Evolutionary conservation across 192 early-diverging fungal genomes (phyloP), one percentile per base, ranked within the genome.

Genomic region (Paraglomus brasilianum): DNA sequence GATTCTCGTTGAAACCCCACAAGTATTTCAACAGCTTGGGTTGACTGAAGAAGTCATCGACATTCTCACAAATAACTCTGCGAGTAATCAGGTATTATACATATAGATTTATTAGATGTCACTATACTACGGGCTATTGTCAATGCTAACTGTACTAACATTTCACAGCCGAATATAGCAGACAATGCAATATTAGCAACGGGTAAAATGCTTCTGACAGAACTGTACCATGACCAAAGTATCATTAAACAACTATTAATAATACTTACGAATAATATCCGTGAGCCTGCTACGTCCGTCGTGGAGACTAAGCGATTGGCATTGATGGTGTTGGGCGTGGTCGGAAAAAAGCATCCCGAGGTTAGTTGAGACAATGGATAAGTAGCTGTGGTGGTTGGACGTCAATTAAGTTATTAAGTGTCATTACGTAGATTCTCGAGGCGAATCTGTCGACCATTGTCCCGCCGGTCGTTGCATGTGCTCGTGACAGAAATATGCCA

Each of bases 401-500:
- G 10, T n/a, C 8, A 15, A 55, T 68, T 30, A 56, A 55, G 24
- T 5, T 44, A n/a, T 43, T 66, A 41, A 40, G 8, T 17, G 22
- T 44, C 30, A n/a, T 21, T 10, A 56, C 10, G 21, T 77, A 72
- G 79, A 43, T 77, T 48, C 43, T 89, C 39, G 62, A 81, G 58
- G 82, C 88, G 1, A 63, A 82, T 43, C 75, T 92, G 50, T 59
- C 59, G 5, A 47, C 73, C 1, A 53, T 93, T 8, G 84, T 95
- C 9, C 80, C 87, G 0, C 80, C 84, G 0, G 80, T 88, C 5
- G 90, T 96, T 85, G 63, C 72, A 4, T 83, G 80, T 72, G 92
- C 91, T 13, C 87, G 91, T 11, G 91, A 93, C 65, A 86, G 93
- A 49, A 88, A 83, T 17, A 84, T 91, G 45, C 86, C 92, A 7